Base-by-base conservation (phyloP, 2,329 filamentous ascomycete species). In the Thelonectria olida region DNA sequence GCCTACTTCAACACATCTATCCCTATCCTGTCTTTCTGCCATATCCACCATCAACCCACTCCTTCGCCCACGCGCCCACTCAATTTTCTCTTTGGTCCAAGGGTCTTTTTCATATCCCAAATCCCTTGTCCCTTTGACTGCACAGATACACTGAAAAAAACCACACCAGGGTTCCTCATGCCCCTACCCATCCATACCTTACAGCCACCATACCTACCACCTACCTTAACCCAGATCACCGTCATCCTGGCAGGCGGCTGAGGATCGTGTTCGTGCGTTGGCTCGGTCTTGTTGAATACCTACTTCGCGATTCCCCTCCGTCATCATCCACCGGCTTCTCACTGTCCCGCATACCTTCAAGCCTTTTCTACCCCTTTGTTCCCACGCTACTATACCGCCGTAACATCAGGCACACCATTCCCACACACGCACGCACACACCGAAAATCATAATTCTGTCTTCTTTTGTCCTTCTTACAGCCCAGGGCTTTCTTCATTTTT, bases 241-340 rank as follows among this genome's bases (percentile, higher is more conserved):
- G 28, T 44, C 49, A 52, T 54, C 49, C 36, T 38, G 41, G 49
- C 34, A 47, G 36, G 50, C 55, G 60, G 55, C 51, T 55, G 50
- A 62, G 36, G 60, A 45, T 56, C 51, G 44, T 44, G 48, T 58
- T 59, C 54, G 50, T 58, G 50, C 57, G 44, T 55, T 57, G 58
- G 54, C 58, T n/a, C 53, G 41, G 58, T 34, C 54, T 31, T 54
- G 36, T 62, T 58, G 44, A 58, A 51, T 53, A 58, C 39, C 28
- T 54, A 27, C 41, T 41, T 28, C n/a, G 54, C 60, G 60, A 51
- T 63, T 63, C 52, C 62, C 64, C 55, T 61, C 67, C 66, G 57
- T 68, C 67, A 63, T 70, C 67, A 64, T 65, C 63, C 70, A 65
- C 67, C 67, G 64, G 64, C 67, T 56, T 69, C 67, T 61, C 59